Evolutionary conservation across 148 eudicot species (phyloP).

Genomic region (Chenopodium suecicum): DNA sequence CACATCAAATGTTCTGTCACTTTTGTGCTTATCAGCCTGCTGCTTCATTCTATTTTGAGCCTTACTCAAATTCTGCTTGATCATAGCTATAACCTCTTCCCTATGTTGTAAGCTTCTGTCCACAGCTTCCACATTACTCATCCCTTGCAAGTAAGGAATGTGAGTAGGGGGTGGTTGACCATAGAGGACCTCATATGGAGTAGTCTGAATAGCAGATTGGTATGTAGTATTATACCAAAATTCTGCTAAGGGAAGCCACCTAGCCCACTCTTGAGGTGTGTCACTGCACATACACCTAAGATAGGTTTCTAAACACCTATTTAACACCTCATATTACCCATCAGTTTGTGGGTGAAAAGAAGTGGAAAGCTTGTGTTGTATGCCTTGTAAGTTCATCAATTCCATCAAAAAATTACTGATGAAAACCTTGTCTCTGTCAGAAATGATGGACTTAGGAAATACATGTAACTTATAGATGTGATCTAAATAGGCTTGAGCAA

Average conservation of each 20-base stretch:
- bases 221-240: constrained; percentile 7
- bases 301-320: neutral
- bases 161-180: neutral
- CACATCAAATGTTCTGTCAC: neutral
- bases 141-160: neutral
- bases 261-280: neutral
- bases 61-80: neutral
- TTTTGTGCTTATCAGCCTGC: neutral
- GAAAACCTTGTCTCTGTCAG: neutral
- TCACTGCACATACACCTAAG: neutral
- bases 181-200: constrained; percentile 9
- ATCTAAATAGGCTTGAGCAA: neutral
- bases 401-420: neutral
- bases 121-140: neutral
- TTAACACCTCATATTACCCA: neutral
- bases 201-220: neutral
- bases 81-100: neutral
- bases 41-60: neutral
- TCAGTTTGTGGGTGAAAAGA: no score
- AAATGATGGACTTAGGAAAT: neutral
- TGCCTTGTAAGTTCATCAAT: neutral
- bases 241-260: constrained; percentile 3
- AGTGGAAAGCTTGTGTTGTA: no score
- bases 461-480: neutral
- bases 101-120: neutral